phyloP scores from a whole-genome alignment of 2,329 filamentous ascomycete species.

The Proliferodiscus dingleyae region DNA sequence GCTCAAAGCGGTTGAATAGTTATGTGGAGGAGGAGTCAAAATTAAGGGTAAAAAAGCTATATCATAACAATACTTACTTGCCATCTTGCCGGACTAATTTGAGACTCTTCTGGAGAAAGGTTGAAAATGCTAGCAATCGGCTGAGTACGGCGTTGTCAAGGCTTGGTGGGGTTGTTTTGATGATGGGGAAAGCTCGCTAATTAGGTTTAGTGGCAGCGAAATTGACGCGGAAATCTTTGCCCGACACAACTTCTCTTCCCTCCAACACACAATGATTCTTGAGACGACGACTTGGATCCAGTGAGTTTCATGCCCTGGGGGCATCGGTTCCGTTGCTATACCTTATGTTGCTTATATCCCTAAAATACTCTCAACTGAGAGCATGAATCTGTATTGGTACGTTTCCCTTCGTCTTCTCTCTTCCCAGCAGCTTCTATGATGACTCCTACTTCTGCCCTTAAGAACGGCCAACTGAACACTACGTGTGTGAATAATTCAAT shows the following conservation, averaged over 20 bases:
- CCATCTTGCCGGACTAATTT: constrained; percentile 24
- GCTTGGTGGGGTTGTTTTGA: constrained; percentile 12
- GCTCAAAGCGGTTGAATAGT: constrained; percentile 17
- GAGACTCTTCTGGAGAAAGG: neutral
- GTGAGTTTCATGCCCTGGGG: neutral
- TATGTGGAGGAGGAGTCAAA: neutral
- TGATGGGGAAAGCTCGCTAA: neutral
- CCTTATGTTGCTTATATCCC: neutral
- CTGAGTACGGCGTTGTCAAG: neutral
- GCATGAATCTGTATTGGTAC: constrained; percentile 1
- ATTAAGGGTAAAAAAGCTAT: neutral
- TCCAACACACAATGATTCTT: neutral
- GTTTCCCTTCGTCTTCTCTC: constrained; percentile 4
- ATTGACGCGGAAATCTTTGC: neutral
- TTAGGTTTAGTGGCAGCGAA: neutral
- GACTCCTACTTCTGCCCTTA: constrained; percentile 51
- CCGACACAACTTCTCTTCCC: no score
- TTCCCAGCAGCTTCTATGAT: constrained; percentile 42
- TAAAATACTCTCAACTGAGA: neutral
- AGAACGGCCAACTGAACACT: constrained; percentile 62
- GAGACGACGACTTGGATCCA: neutral
- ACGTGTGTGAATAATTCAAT: neutral
- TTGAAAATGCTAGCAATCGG: neutral
- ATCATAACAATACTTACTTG: constrained; percentile 23
- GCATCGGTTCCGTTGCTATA: neutral